These are phyloP conservation scores for Xenosphaeropsis pyriputrescens DNA, from an alignment of 2,329 filamentous ascomycete species.

Conservation along the genomic window DNA sequence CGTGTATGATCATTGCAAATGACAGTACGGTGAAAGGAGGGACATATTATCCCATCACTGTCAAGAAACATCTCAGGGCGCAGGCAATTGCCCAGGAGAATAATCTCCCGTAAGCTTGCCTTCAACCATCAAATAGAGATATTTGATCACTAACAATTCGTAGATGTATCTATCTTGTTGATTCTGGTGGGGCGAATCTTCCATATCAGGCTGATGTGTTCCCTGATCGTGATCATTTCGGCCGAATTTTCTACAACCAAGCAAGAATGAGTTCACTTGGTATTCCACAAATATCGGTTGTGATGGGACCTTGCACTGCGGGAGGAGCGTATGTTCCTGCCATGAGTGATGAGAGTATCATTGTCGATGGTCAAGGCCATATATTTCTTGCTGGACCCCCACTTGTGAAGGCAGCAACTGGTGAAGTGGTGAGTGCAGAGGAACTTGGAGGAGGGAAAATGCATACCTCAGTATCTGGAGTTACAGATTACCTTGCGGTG, in stretches of 20 bases:
- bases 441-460: conserved; percentile 82
- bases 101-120: conserved; percentile 41
- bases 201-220: conserved; percentile 94
- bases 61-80: conserved; percentile 91
- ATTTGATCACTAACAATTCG: conserved; percentile 1
- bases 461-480: conserved; percentile 81
- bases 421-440: conserved; percentile 80
- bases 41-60: conserved; percentile 92
- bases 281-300: conserved; percentile 86
- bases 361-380: conserved; percentile 88
- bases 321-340: conserved; percentile 91
- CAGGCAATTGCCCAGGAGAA: conserved; percentile 88
- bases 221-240: conserved; percentile 83
- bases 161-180: conserved; percentile 86
- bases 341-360: conserved; percentile 97
- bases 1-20: conserved; percentile 87
- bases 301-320: conserved; percentile 95
- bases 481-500: conserved; percentile 89
- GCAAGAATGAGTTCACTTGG: conserved; percentile 79
- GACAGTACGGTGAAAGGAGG: conserved; percentile 96
- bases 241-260: conserved; percentile 97
- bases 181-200: conserved; percentile 89
- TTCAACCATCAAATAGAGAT: background rate
- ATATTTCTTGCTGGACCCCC: conserved; percentile 94
- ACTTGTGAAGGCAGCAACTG: conserved; percentile 89